phyloP scores from a whole-genome alignment of 805 yeast species.

The Torulaspora quercuum region DNA sequence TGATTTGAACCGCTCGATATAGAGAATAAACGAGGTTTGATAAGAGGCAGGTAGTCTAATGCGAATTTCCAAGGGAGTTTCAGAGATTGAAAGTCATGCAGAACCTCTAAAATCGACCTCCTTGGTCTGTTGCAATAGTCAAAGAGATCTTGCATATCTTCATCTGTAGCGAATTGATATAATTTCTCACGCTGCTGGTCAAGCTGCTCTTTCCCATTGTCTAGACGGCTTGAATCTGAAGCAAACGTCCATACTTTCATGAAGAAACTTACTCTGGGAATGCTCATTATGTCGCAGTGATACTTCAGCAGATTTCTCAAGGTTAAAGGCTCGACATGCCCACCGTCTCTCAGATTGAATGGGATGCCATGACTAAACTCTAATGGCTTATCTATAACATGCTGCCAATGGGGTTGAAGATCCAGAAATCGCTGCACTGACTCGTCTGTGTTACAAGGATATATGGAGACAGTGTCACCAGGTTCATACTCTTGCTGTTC shows the following conservation, averaged over 20 bases:
- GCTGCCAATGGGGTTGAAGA: slow-evolving; percentile 66
- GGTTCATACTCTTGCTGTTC: slow-evolving; percentile 47
- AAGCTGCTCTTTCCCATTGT: slow-evolving; percentile 31
- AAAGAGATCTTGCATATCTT: slow-evolving; percentile 76
- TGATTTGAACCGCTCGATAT: slow-evolving; percentile 57
- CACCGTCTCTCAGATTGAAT: slow-evolving; percentile 49
- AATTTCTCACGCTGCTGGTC: slow-evolving; percentile 73
- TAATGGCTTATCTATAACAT: slow-evolving; percentile 57
- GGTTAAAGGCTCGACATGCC: slow-evolving; percentile 58
- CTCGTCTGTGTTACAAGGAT: slow-evolving; percentile 63
- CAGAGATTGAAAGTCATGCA: slow-evolving; percentile 76
- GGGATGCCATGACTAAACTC: slow-evolving; percentile 30
- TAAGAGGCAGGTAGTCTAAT: slow-evolving; percentile 71
- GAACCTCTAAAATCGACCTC: slow-evolving; percentile 77
- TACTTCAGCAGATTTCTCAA: slow-evolving; percentile 67
- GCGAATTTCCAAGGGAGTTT: slow-evolving; percentile 71
- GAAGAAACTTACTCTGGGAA: slow-evolving; percentile 85
- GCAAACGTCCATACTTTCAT: slow-evolving; percentile 71
- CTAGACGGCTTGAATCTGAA: slow-evolving; percentile 41
- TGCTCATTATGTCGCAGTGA: slow-evolving; percentile 76
- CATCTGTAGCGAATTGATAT: slow-evolving; percentile 65
- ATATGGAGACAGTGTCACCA: slow-evolving; percentile 78
- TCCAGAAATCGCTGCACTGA: slow-evolving; percentile 64
- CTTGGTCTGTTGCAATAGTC: slow-evolving; percentile 93
- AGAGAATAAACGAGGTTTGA: slow-evolving; percentile 80